Evolutionary conservation across 441 rosid species (phyloP).

Genomic region (Populus tomentosa): DNA sequence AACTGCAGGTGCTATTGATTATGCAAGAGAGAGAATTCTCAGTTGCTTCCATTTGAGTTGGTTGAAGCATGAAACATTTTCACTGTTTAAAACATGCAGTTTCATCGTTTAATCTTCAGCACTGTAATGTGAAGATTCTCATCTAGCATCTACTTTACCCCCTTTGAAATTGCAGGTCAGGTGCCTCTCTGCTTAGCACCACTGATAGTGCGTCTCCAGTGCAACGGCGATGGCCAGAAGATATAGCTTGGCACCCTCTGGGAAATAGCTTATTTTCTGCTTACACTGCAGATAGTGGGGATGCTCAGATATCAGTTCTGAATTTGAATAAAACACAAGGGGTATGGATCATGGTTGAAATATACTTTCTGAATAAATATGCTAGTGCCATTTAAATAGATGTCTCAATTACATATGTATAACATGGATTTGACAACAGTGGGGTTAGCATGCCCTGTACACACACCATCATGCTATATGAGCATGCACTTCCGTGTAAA

Average conservation of each 20-base stretch:
- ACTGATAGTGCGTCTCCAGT: conserved; percentile 59
- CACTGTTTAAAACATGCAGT: background rate
- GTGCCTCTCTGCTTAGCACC: conserved; percentile 70
- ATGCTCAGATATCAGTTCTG: conserved; percentile 79
- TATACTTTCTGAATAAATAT: background rate
- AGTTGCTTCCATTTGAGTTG: background rate
- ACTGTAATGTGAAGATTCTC: background rate
- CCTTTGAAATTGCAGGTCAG: conserved; percentile 44
- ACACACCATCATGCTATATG: background rate
- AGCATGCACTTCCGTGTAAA: background rate
- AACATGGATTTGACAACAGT: background rate
- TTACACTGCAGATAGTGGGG: conserved; percentile 72
- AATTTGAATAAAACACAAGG: conserved; percentile 60
- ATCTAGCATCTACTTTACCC: background rate
- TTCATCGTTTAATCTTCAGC: background rate
- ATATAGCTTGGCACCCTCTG: conserved; percentile 82
- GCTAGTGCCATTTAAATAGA: background rate
- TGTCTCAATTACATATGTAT: conserved; percentile 1
- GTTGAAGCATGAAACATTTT: background rate
- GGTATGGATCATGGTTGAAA: conserved; percentile 36
- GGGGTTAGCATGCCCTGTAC: background rate
- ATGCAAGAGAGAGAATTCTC: background rate
- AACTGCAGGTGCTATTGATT: background rate
- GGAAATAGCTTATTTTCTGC: conserved; percentile 65
- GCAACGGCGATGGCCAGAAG: conserved; percentile 95